A percentile compares a stretch with the other conserved stretches of the same genome.
These are phyloP conservation scores for Penicillium corylophilum DNA, from an alignment of 2,329 filamentous ascomycete species.

Conservation along the genomic window DNA sequence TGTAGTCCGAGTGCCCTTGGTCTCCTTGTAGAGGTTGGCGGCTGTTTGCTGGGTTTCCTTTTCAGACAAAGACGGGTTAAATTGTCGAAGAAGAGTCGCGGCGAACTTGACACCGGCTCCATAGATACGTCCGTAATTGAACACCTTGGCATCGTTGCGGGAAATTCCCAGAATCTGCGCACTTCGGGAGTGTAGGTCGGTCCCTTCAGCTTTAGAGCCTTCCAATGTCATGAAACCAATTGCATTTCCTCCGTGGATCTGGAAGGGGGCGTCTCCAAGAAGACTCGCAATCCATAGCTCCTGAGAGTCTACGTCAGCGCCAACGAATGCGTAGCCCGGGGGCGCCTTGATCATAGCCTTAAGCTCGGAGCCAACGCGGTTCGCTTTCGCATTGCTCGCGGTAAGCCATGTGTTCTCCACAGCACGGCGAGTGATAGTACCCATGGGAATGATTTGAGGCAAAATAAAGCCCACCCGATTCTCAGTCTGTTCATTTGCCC, in stretches of 20 bases:
- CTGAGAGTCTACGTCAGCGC: conserved; percentile 94
- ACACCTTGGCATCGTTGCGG: conserved; percentile 92
- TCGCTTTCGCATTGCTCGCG: conserved; percentile 93
- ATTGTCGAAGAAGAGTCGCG: conserved; percentile 82
- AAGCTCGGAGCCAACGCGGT: conserved; percentile 91
- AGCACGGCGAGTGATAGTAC: conserved; percentile 87
- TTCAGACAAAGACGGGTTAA: conserved; percentile 83
- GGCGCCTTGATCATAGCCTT: conserved; percentile 97
- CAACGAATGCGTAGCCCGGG: conserved; percentile 87
- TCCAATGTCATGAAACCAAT: conserved; percentile 99
- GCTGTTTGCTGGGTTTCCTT: conserved; percentile 73
- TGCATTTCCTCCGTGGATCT: conserved; percentile 91
- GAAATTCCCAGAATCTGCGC: conserved; percentile 90
- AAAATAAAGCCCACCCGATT: conserved; percentile 75
- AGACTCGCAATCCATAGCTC: conserved; percentile 98
- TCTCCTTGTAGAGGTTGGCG: conserved; percentile 77
- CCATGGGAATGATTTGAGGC: conserved; percentile 96
- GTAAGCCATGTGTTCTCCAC: conserved; percentile 99
- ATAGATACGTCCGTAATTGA: conserved; percentile 98
- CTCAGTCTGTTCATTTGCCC: conserved; percentile 18
- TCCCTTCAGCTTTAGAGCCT: conserved; percentile 89
- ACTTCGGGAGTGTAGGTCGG: conserved; percentile 90
- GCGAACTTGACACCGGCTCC: conserved; percentile 96
- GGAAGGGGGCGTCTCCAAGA: conserved; percentile 90
- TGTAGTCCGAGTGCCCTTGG: conserved; percentile 84